Evolutionary conservation across 2,329 filamentous ascomycete genomes (phyloP), one percentile per base, ranked within the genome.

Genomic region (Penicillium nordicum): DNA sequence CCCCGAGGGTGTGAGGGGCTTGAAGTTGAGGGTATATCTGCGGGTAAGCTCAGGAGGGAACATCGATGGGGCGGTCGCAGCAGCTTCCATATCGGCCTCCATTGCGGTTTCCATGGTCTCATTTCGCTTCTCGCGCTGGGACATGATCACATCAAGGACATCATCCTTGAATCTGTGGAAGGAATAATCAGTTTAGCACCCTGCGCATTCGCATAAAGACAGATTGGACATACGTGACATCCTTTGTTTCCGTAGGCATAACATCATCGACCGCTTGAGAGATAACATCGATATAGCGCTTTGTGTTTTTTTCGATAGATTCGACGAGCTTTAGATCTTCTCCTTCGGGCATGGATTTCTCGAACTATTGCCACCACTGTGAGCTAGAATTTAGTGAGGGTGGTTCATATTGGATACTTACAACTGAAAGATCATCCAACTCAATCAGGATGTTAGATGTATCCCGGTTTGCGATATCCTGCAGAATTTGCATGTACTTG

Each of bases 101-200:
- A 86, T 84, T n/a, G 83, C 82, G 64, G 86, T 82, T 21, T 82
- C 77, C 59, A 95, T 81, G 42, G 88, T 87, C 63, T 90, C 88
- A 73, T 99, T 97, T 65, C 92, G 86, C 67, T 87, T 88, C 66
- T 90, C 87, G 66, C 94, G 88, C 71, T 96, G 90, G 40, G 91
- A 90, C 88, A 97, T 95, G 69, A 99, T 88, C 30, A 99, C 90
- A 75, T 99, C 94, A 42, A 99, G 82, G 10, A 97, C 92, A 75
- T 99, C 94, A 69, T 97, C 92, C 74, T 97, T 97, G 82, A 96
- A 97, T 64, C 88, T 91, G 64, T 36, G 14, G 9, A n/a, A 7
- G 14, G 9, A n/a, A 7, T 21, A 54, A 63, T 71, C 64, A 72
- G 62, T 49, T 32, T 14, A 30, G 6, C 30, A n/a, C 14, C n/a